These are phyloP conservation scores for Colletotrichum sp. DNA, from an alignment of 2,329 filamentous ascomycete genomes.

Conservation along the genomic window DNA sequence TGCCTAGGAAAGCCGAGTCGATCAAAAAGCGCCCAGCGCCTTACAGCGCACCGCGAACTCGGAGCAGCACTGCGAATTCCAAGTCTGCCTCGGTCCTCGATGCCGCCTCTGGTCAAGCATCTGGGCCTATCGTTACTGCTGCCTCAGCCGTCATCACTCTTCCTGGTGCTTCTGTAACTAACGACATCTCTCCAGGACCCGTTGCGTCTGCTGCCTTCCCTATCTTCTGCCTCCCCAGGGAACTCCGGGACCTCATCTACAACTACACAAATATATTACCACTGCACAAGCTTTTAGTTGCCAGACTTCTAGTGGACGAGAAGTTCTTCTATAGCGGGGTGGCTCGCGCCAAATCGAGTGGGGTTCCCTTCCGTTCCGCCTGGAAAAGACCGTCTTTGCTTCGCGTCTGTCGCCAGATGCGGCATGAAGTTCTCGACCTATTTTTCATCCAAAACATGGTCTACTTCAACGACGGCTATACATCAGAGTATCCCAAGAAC, in stretches of 20 bases:
- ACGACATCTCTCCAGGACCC: not conserved
- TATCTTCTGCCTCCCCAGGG: not conserved
- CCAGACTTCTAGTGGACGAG: not conserved
- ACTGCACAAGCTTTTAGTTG: accelerated
- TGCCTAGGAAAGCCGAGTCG: not conserved
- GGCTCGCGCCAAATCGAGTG: too few relatives aligned
- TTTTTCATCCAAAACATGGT: not conserved
- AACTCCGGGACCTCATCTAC: not conserved
- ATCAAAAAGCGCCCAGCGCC: not conserved
- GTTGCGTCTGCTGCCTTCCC: not conserved
- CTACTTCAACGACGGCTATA: accelerated
- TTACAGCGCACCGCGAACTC: not conserved
- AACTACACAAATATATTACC: not conserved
- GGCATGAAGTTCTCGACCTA: not conserved
- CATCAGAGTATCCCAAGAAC: too few relatives aligned
- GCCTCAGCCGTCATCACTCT: accelerated
- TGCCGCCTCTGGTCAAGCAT: not conserved
- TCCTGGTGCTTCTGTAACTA: not conserved
- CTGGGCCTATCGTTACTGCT: accelerated
- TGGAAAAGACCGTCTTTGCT: not conserved
- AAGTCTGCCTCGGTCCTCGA: not conserved
- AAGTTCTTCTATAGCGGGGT: not conserved
- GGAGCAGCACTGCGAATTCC: not conserved
- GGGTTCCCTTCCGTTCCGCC: not conserved
- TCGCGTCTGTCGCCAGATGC: not conserved